These are phyloP conservation scores for Cyclostephanos invisitatus DNA, from an alignment of 108 stramenopile species.

Conservation along the genomic window DNA sequence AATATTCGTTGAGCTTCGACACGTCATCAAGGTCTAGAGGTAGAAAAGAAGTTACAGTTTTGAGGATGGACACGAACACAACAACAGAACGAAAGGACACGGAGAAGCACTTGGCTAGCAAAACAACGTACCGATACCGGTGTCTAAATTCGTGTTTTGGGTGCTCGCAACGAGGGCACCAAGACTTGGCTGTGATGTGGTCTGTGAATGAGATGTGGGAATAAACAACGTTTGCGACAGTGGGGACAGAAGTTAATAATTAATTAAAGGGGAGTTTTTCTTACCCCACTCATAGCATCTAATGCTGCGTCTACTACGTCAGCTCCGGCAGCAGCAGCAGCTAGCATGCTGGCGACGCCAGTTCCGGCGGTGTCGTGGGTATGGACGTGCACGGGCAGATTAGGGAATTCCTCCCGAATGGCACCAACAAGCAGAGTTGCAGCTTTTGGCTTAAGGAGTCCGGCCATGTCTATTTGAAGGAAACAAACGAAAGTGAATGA, in stretches of 20 bases:
- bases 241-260: background rate
- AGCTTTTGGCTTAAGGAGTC: slow-evolving; percentile 91
- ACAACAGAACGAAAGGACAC: too few relatives aligned
- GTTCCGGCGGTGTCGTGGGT: slow-evolving; percentile 97
- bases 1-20: slow-evolving; percentile 87
- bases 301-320: slow-evolving; percentile 95
- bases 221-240: background rate
- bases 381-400: slow-evolving; percentile 93
- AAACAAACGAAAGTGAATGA: background rate
- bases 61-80: background rate
- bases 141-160: slow-evolving; percentile 81
- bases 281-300: slow-evolving; percentile 89
- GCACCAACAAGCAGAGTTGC: slow-evolving; percentile 79
- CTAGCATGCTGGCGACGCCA: slow-evolving; percentile 95
- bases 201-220: slow-evolving; percentile 14
- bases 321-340: slow-evolving; percentile 89
- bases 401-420: slow-evolving; percentile 86
- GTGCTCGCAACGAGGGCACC: slow-evolving; percentile 92
- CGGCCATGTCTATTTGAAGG: slow-evolving; percentile 87
- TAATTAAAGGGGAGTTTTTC: background rate
- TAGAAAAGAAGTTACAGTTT: background rate
- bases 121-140: slow-evolving; percentile 61
- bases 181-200: slow-evolving; percentile 93
- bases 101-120: slow-evolving; percentile 3
- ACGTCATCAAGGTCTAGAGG: slow-evolving; percentile 52